Evolutionary conservation across 139 green algal genomes (phyloP).

Genomic region (Volvox reticuliferus): DNA sequence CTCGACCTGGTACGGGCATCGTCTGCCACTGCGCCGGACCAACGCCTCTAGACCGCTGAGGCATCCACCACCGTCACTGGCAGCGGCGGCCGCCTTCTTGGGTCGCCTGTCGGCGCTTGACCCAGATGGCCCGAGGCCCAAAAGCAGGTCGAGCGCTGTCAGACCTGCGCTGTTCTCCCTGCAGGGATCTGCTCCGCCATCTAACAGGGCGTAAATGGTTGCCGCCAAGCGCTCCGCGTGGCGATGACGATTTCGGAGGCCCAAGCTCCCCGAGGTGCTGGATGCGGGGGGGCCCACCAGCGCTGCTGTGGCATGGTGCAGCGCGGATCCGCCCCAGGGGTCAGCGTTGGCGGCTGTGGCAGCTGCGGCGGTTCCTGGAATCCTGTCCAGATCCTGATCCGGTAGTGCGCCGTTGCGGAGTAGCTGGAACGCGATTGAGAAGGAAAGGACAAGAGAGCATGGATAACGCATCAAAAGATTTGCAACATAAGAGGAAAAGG

Average conservation of each 20-base stretch:
- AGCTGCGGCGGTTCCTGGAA: neutral
- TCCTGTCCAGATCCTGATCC: neutral
- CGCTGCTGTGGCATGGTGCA: neutral
- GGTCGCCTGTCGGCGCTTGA: too few relatives aligned
- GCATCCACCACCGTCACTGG: neutral
- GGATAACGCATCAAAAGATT: too few relatives aligned
- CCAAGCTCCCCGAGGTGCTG: neutral
- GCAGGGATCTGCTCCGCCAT: neutral
- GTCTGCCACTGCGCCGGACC: neutral
- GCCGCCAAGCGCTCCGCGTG: neutral
- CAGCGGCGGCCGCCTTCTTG: neutral
- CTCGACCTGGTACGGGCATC: neutral
- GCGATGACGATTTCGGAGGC: neutral
- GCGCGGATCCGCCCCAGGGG: neutral
- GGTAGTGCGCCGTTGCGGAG: neutral
- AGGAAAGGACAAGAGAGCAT: neutral
- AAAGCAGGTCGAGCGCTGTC: conserved; percentile 8
- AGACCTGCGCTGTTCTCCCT: conserved; percentile 4
- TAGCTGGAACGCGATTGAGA: neutral
- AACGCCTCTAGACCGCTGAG: neutral
- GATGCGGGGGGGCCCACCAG: neutral
- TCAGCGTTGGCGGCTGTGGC: neutral
- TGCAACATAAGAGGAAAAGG: too few relatives aligned
- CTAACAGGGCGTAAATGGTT: neutral
- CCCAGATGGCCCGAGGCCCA: neutral